These are phyloP conservation scores for Arachis monticola DNA, from an alignment of 331 rosid species.

Conservation along the genomic window DNA sequence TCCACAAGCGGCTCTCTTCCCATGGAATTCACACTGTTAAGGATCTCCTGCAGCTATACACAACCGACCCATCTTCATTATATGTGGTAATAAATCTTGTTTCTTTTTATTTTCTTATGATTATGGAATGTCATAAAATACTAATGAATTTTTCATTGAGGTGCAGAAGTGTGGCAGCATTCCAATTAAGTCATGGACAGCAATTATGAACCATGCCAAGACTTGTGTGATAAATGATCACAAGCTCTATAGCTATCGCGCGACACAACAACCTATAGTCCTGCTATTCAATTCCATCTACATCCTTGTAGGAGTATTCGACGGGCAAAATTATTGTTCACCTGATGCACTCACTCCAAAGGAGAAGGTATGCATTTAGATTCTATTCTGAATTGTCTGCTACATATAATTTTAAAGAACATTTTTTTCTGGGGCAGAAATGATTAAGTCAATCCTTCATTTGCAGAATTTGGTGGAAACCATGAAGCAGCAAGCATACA, in stretches of 20 bases:
- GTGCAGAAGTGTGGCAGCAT: conserved; percentile 50
- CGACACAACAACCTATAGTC: conserved; percentile 29
- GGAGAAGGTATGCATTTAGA: conserved; percentile 42
- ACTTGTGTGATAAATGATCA: conserved; percentile 46
- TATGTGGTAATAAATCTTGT: conserved; percentile 44
- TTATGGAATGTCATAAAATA: too few relatives aligned
- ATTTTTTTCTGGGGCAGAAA: not conserved
- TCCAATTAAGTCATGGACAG: conserved; percentile 47
- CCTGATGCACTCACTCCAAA: conserved; percentile 31
- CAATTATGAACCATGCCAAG: conserved; percentile 58
- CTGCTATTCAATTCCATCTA: conserved; percentile 56
- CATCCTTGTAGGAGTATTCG: conserved; percentile 51
- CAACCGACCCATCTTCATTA: conserved; percentile 44
- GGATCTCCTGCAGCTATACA: conserved; percentile 55
- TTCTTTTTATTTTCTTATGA: not conserved
- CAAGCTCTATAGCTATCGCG: conserved; percentile 31
- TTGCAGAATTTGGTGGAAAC: conserved; percentile 56
- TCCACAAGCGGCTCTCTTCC: conserved; percentile 39
- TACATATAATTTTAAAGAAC: not conserved
- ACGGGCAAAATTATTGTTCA: conserved; percentile 31
- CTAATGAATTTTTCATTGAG: too few relatives aligned
- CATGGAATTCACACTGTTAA: conserved; percentile 47
- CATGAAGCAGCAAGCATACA: conserved; percentile 51
- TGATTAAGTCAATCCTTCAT: conserved; percentile 22
- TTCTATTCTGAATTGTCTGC: not conserved